Evolutionary conservation across 257 asterid genomes (phyloP).

Genomic region (Rehmannia glutinosa): DNA sequence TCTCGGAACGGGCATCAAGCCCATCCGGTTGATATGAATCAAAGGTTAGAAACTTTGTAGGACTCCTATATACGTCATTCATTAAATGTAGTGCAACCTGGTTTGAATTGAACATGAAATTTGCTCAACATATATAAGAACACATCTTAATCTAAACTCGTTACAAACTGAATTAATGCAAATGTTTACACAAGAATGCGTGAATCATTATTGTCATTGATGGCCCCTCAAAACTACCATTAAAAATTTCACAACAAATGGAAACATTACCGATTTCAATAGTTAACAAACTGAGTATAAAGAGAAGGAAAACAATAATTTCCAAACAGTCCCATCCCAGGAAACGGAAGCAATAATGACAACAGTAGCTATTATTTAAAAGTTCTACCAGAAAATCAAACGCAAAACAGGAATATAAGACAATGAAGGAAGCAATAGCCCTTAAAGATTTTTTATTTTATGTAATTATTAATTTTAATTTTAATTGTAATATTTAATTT

Average conservation of each 20-base stretch:
- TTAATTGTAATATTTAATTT: background rate
- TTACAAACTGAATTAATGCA: background rate
- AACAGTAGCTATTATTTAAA: background rate
- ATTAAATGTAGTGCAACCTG: background rate
- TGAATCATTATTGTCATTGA: background rate
- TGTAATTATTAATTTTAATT: background rate
- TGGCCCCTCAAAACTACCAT: background rate
- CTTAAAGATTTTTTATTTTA: background rate
- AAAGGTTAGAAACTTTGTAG: background rate
- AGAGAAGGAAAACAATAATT: background rate
- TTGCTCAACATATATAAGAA: background rate
- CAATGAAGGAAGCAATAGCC: background rate
- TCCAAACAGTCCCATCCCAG: background rate
- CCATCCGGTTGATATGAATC: background rate
- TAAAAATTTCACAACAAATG: background rate
- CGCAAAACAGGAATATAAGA: background rate
- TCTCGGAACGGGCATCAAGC: background rate
- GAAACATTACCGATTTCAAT: background rate
- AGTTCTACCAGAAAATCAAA: slow-evolving; percentile 1
- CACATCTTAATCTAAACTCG: background rate
- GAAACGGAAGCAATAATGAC: background rate
- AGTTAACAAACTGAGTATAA: background rate
- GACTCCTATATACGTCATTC: background rate
- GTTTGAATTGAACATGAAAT: background rate
- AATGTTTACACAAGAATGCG: background rate